Conservation (phyloP, 345 rosid species). For the Lepidium sativum region DNA sequence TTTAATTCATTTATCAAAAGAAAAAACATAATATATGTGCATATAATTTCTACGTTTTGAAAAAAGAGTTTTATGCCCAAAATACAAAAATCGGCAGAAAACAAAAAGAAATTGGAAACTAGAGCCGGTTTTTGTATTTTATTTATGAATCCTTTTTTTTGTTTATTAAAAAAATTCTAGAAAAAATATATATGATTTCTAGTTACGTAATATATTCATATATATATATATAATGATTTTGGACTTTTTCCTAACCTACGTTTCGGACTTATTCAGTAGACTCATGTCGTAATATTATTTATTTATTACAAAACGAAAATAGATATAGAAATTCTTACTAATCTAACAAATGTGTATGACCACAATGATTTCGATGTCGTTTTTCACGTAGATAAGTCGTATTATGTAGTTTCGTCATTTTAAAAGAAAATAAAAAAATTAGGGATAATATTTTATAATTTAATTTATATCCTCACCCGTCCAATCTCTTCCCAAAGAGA, state of each 20-base stretch:
- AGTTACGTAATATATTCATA: no score
- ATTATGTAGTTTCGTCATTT: neutral
- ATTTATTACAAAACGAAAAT: neutral
- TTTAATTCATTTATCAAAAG: neutral
- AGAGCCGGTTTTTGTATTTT: no score
- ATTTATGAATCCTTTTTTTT: no score
- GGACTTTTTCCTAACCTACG: neutral
- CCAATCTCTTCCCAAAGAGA: constrained; percentile 84
- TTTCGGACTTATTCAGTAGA: neutral
- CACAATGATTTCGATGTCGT: neutral
- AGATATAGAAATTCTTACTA: neutral
- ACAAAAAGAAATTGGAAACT: no score
- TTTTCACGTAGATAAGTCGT: constrained; percentile 5
- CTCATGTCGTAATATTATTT: constrained; percentile 11
- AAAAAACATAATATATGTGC: neutral
- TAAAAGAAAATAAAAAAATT: neutral
- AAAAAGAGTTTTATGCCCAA: no score
- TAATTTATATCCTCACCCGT: constrained; percentile 42
- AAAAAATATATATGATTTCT: no score
- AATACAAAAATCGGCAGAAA: no score
- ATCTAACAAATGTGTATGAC: constrained; percentile 1
- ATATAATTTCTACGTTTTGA: neutral
- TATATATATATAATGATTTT: neutral
- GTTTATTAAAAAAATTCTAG: no score
- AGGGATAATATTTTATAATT: neutral